A percentile compares a stretch with the other conserved stretches of the same genome.
Conservation (phyloP, 2,329 filamentous ascomycete species). For the Coniochaeta ligniaria region DNA sequence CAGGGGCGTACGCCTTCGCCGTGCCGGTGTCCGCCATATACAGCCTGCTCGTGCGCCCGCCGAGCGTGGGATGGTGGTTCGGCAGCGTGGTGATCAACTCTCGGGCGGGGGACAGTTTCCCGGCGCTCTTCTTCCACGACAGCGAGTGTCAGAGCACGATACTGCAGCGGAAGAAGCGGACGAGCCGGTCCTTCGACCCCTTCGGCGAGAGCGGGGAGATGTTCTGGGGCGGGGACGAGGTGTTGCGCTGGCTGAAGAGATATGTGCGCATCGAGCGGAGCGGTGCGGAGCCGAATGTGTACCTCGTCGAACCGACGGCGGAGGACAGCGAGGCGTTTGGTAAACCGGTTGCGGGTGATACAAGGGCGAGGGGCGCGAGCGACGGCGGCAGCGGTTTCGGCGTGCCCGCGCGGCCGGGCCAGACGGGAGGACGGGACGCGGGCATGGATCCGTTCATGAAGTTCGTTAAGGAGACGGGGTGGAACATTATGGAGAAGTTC, state of each 20-base stretch:
- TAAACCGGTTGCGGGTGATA: slow-evolving; percentile 41
- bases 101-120: slow-evolving; percentile 83
- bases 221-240: slow-evolving; percentile 98
- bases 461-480: slow-evolving; percentile 87
- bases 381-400: slow-evolving; percentile 25
- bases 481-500: slow-evolving; percentile 94
- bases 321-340: slow-evolving; percentile 83
- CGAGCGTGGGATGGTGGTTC: slow-evolving; percentile 97
- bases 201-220: slow-evolving; percentile 79
- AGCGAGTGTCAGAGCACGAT: slow-evolving; percentile 95
- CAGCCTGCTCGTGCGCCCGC: slow-evolving; percentile 81
- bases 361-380: slow-evolving; percentile 29
- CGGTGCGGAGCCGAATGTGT: slow-evolving; percentile 80
- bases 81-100: slow-evolving; percentile 93
- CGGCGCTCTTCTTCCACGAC: slow-evolving; percentile 95
- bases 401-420: not conserved
- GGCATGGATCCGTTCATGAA: slow-evolving; percentile 91
- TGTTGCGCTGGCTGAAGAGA: slow-evolving; percentile 79
- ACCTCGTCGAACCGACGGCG: slow-evolving; percentile 77
- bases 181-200: slow-evolving; percentile 80
- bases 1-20: slow-evolving; percentile 83
- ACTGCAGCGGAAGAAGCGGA: slow-evolving; percentile 80
- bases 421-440: slow-evolving; percentile 48
- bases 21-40: slow-evolving; percentile 87
- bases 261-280: slow-evolving; percentile 82